Evolutionary conservation across 108 stramenopile genomes (phyloP), one percentile per base, ranked within the genome.

Genomic region (Pseudonitzschia multiseries): DNA sequence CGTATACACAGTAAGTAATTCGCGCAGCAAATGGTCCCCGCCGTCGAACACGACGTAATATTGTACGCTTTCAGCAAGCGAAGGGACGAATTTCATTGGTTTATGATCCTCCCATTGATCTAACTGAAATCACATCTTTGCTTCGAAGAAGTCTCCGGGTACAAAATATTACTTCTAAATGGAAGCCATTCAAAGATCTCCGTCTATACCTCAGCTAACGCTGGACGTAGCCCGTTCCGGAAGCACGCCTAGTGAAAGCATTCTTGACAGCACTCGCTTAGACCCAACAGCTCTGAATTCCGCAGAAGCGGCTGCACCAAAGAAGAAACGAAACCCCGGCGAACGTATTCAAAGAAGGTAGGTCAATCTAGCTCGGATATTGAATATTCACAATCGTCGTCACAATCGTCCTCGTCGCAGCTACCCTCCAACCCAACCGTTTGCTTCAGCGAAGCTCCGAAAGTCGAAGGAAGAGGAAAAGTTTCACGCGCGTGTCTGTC

Each of bases 321-420:
- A 62, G 18, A 62, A 62, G 61, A 62, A 33, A 33, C 15, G 61
- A 31, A 62, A 62, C 36, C n/a, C 31, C 36, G 36, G 61, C 36
- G 61, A 62, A 62, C 61, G 61, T 62, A 33, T 62, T 40, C 61
- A 62, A n/a, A 62, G 61, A 62, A 62, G 61, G 61, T 62, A 40
- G 29, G 61, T 42, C 8, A 62, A 0, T 62, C 14, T 40, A 21
- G 20, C 8, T 36, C 6, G 36, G 36, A 5, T 36, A 62, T 17
- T 33, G 15, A 15, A 0, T 62, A 33, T 33, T n/a, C n/a, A 29
- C 33, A 10, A n/a, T 62, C 15, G 32, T 62, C 4, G 0, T 10
- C n/a, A 14, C 61, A 26, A 62, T 62, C 61, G 61, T 20, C 61
- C 36, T 62, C 61, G 61, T 62, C 61, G 33, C 20, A 0, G 32